These are phyloP conservation scores for Eurotiales sp. DNA, from an alignment of 2,329 filamentous ascomycete genomes.

Conservation along the genomic window DNA sequence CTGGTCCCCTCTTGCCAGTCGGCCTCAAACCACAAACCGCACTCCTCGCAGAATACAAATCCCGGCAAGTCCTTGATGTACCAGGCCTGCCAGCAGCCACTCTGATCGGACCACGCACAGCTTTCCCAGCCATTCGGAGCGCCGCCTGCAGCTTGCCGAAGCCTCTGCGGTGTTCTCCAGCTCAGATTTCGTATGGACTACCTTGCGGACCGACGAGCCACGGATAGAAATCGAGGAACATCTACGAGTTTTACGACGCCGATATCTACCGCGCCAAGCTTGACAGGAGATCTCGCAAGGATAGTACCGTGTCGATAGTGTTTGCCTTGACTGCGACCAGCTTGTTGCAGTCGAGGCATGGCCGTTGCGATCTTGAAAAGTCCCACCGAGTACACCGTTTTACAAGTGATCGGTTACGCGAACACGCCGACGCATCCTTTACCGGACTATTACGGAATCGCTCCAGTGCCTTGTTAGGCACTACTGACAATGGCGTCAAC, in stretches of 20 bases:
- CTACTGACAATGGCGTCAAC: conserved; percentile 43
- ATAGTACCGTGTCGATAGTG: not conserved
- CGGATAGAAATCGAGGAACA: conserved; percentile 7
- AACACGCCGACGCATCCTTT: conserved; percentile 44
- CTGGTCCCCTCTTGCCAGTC: conserved; percentile 23
- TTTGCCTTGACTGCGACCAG: conserved; percentile 15
- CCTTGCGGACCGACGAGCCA: conserved; percentile 8
- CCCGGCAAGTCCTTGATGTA: conserved; percentile 23
- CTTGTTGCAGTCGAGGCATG: conserved; percentile 20
- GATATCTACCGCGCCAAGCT: not conserved
- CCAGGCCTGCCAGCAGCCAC: conserved; percentile 15
- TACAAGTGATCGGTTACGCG: conserved; percentile 31
- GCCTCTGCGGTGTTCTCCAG: not conserved
- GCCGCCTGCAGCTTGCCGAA: not conserved
- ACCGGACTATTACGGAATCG: conserved; percentile 37
- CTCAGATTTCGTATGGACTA: not conserved
- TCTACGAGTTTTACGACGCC: not conserved
- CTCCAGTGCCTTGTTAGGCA: conserved; percentile 26
- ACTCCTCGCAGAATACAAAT: no score
- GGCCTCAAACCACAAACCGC: conserved; percentile 13
- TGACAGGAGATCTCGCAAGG: not conserved
- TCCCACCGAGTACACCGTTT: conserved; percentile 15
- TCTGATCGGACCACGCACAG: not conserved
- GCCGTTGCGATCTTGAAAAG: conserved; percentile 18
- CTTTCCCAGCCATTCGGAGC: not conserved